These are phyloP conservation scores for Platanthera guangdongensis DNA, from an alignment of 106 monocot genomes.

Conservation along the genomic window DNA sequence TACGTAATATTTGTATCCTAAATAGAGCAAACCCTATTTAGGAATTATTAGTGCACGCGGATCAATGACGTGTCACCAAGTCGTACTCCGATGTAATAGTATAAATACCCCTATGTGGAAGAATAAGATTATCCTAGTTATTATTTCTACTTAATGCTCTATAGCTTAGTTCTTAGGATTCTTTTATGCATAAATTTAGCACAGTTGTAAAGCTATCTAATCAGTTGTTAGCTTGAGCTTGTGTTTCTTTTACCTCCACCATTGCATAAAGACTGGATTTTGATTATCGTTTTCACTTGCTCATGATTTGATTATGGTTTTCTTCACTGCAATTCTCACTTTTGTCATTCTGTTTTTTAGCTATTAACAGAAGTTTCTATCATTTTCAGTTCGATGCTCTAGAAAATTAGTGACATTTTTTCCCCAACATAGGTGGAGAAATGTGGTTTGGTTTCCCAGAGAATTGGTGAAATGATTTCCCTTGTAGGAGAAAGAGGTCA, in stretches of 20 bases:
- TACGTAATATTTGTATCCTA: too few species aligned
- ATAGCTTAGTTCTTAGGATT: neutral
- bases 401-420: neutral
- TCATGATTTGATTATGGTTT: neutral
- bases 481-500: constrained; percentile 65
- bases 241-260: neutral
- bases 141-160: too few species aligned
- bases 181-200: neutral
- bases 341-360: neutral
- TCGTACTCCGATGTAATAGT: too few species aligned
- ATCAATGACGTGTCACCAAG: too few species aligned
- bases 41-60: too few species aligned
- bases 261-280: neutral
- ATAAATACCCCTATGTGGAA: too few species aligned
- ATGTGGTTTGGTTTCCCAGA: constrained; percentile 59
- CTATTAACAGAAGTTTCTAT: neutral
- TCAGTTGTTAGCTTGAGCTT: neutral
- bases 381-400: neutral
- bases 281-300: neutral
- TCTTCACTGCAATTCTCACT: neutral
- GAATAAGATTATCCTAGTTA: too few species aligned
- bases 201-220: neutral
- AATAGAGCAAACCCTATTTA: too few species aligned
- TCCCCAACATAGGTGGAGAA: constrained; percentile 47
- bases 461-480: constrained; percentile 81